A percentile compares a stretch with the other conserved stretches of the same genome.
phyloP scores from a whole-genome alignment of 202 grass and related monocot genomes.

The Carex arenaria region DNA sequence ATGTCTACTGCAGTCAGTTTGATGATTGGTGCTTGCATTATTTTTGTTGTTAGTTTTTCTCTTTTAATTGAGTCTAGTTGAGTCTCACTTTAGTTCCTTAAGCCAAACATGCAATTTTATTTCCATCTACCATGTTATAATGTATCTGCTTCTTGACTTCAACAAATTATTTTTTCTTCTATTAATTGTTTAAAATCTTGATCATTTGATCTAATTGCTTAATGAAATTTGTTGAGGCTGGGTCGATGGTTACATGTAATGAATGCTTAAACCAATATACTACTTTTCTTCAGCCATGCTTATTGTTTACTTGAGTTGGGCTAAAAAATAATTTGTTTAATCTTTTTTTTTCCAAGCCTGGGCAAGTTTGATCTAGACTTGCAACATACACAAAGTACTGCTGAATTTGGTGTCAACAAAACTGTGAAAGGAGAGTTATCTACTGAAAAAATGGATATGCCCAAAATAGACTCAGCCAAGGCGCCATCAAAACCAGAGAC shows the following conservation, averaged over 20 bases:
- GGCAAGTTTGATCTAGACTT: constrained; percentile 71
- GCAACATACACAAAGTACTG: constrained; percentile 5
- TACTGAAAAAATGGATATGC: constrained; percentile 22
- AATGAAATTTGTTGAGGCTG: background rate
- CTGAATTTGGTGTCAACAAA: constrained; percentile 28
- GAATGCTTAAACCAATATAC: background rate
- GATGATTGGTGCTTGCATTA: background rate
- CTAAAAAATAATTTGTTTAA: constrained; percentile 30
- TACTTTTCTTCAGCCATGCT: constrained; percentile 4
- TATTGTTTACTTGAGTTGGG: constrained; percentile 8
- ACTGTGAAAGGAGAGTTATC: constrained; percentile 36
- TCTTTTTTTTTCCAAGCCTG: constrained; percentile 43
- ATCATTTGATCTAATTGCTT: background rate
- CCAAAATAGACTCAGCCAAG: constrained; percentile 22
- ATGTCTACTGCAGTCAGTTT: background rate
- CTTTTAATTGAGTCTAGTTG: background rate
- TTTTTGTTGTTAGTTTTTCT: constrained; percentile 9
- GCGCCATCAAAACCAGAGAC: constrained; percentile 36
- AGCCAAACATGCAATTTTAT: background rate
- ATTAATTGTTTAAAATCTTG: background rate
- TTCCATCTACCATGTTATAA: background rate
- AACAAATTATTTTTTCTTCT: background rate
- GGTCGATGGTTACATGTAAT: background rate
- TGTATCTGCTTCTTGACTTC: background rate
- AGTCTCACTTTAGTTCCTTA: background rate